phyloP scores from a whole-genome alignment of 305 asterid species.

The Fraxinus platypoda region DNA sequence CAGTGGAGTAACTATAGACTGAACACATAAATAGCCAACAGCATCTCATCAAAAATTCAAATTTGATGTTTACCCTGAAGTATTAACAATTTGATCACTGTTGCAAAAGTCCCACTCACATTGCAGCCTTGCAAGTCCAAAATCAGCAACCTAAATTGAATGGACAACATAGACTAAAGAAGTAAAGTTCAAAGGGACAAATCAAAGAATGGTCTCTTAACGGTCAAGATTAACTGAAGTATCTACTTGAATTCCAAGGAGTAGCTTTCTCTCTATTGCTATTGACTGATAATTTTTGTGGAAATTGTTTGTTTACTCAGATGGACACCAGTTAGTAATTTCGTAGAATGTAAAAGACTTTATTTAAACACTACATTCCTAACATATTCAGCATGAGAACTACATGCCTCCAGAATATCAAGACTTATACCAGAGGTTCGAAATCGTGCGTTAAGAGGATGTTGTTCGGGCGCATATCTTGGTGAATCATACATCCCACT shows the following conservation, averaged over 20 bases:
- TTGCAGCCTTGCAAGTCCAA: constrained; percentile 80
- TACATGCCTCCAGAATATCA: constrained; percentile 16
- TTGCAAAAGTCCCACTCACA: constrained; percentile 58
- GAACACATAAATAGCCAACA: background rate
- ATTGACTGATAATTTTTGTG: background rate
- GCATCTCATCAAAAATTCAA: constrained; percentile 1
- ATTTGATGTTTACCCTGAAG: constrained; percentile 51
- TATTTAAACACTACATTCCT: background rate
- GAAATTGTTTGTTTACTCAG: background rate
- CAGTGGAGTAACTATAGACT: background rate
- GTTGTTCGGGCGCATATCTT: constrained; percentile 75
- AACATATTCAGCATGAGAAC: constrained; percentile 5
- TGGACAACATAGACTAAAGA: constrained; percentile 5
- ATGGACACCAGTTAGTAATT: background rate
- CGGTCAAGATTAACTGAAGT: constrained; percentile 1
- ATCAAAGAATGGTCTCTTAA: background rate
- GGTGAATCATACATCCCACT: constrained; percentile 80
- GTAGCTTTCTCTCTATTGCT: background rate
- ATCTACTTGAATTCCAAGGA: background rate
- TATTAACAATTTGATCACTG: constrained; percentile 51
- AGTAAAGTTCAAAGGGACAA: background rate
- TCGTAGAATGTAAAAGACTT: background rate
- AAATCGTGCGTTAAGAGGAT: constrained; percentile 85
- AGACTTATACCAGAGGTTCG: constrained; percentile 70
- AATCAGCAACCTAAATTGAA: constrained; percentile 71